These are phyloP conservation scores for Sporothrix humicola DNA, from an alignment of 2,329 filamentous ascomycete species.

Conservation along the genomic window DNA sequence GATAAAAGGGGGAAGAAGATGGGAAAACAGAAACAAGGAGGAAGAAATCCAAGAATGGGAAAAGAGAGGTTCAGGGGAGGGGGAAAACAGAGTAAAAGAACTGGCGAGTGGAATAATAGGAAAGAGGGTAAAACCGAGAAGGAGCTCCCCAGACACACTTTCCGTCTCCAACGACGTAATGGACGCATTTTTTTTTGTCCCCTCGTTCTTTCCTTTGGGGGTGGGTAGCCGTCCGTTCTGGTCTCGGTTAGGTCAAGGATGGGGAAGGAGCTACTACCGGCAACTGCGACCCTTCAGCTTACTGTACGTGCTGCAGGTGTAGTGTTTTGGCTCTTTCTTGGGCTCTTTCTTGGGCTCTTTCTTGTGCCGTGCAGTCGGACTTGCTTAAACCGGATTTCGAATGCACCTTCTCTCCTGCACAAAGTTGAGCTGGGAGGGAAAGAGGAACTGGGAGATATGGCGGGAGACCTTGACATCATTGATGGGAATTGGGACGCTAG, in stretches of 20 bases:
- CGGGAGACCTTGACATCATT: neutral
- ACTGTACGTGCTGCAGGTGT: neutral
- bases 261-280: slow-evolving; percentile 10
- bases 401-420: neutral
- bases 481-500: neutral
- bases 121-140: neutral
- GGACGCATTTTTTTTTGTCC: neutral
- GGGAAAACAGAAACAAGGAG: neutral
- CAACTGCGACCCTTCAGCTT: neutral
- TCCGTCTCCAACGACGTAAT: slow-evolving; percentile 24
- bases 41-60: neutral
- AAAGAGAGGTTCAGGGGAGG: neutral
- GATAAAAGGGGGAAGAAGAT: neutral
- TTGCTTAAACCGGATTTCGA: neutral
- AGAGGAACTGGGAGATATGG: neutral
- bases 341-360: neutral
- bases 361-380: neutral
- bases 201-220: neutral
- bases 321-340: neutral
- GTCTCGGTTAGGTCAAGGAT: neutral
- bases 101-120: neutral
- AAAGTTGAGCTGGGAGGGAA: neutral
- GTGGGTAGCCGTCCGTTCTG: neutral
- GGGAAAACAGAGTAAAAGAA: neutral
- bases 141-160: slow-evolving; percentile 7